Evolutionary conservation across 257 asterid species (phyloP).

Genomic region (Primulina huaijiensis): DNA sequence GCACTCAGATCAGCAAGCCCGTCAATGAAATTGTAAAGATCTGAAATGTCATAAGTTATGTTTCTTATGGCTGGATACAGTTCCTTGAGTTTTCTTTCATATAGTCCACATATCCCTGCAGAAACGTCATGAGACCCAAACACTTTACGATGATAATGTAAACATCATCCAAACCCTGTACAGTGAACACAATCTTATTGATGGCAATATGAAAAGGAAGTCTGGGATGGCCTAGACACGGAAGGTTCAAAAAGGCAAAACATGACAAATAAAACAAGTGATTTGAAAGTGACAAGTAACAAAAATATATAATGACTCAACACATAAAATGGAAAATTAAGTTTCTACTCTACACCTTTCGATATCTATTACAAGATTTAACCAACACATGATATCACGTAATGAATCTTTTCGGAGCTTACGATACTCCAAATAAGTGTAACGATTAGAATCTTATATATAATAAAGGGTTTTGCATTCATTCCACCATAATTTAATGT

Average conservation of each 20-base stretch:
- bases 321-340: not conserved
- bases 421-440: not conserved
- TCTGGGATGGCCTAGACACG: not conserved
- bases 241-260: not conserved
- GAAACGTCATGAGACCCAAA: not conserved
- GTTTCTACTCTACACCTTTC: not conserved
- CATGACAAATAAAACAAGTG: not conserved
- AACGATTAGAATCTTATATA: not conserved
- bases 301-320: not conserved
- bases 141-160: not conserved
- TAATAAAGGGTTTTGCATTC: too few species aligned
- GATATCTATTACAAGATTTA: not conserved
- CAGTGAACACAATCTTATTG: not conserved
- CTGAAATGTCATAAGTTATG: slow-evolving; percentile 79
- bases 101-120: slow-evolving; percentile 88
- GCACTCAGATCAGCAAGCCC: slow-evolving; percentile 94
- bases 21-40: slow-evolving; percentile 82
- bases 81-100: slow-evolving; percentile 82
- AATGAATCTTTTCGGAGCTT: not conserved
- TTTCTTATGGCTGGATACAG: slow-evolving; percentile 74
- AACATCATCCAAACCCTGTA: not conserved
- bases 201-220: not conserved
- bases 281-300: not conserved
- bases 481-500: too few species aligned
- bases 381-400: not conserved